Conservation (phyloP, 2,329 filamentous ascomycete genomes). For the Cladophialophora exuberans region DNA sequence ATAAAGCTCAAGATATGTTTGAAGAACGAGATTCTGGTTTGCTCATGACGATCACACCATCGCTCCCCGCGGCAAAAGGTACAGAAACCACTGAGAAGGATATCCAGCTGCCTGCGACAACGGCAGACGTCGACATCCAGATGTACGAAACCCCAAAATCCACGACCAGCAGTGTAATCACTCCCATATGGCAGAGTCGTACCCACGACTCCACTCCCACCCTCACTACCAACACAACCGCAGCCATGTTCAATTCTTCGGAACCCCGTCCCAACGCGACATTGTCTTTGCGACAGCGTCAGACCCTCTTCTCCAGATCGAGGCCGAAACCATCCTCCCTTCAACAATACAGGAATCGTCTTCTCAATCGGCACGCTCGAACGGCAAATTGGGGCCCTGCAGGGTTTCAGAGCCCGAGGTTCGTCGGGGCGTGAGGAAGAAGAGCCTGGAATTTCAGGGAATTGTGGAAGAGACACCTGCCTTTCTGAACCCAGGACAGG, state of each 20-base stretch:
- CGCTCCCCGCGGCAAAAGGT: too few relatives aligned
- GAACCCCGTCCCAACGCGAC: too few relatives aligned
- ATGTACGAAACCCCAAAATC: neutral
- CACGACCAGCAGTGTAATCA: neutral
- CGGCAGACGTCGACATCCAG: neutral
- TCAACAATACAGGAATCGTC: slow-evolving; percentile 14
- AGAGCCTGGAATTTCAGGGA: too few relatives aligned
- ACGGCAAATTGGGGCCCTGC: slow-evolving; percentile 15
- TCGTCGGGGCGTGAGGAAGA: slow-evolving; percentile 21
- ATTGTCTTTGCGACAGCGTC: too few relatives aligned
- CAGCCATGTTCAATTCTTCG: too few relatives aligned
- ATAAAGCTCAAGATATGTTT: too few relatives aligned
- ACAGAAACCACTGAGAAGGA: neutral
- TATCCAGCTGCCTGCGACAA: neutral
- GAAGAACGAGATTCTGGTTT: too few relatives aligned
- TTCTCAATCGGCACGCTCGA: slow-evolving; percentile 16
- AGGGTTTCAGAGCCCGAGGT: slow-evolving; percentile 17
- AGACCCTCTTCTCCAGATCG: neutral
- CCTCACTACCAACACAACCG: neutral
- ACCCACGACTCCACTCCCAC: neutral
- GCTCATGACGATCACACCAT: too few relatives aligned
- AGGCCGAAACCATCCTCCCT: slow-evolving; percentile 14
- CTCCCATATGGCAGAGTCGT: neutral
- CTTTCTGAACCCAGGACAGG: too few relatives aligned
- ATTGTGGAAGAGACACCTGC: too few relatives aligned